A percentile compares a stretch with the other conserved stretches of the same genome.
These are phyloP conservation scores for Saturnispora gosingensis DNA, from an alignment of 805 yeast species.

Conservation along the genomic window DNA sequence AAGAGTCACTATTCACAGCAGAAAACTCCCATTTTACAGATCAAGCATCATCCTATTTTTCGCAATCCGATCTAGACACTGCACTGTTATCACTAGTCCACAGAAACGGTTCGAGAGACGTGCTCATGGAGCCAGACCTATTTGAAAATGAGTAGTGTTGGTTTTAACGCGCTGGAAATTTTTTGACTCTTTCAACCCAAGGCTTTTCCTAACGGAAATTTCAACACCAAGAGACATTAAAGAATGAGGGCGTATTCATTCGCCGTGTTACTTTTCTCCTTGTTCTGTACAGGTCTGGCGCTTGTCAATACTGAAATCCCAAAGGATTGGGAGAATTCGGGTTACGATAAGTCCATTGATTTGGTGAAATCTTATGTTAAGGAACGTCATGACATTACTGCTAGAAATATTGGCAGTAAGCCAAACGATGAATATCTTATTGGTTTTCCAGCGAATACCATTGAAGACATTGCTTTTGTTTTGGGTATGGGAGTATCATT, in stretches of 20 bases:
- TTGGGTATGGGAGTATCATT: conserved; percentile 17
- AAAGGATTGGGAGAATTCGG: conserved; percentile 45
- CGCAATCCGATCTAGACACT: neutral
- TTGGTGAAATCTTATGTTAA: conserved; percentile 55
- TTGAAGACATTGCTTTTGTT: conserved; percentile 19
- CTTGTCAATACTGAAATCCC: neutral
- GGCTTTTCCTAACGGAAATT: neutral
- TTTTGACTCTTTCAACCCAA: neutral
- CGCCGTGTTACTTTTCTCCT: neutral
- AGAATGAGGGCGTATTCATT: neutral
- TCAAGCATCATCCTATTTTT: neutral
- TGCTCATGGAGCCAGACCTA: conserved; percentile 1
- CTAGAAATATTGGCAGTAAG: conserved; percentile 46
- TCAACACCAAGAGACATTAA: neutral
- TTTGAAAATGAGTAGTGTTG: neutral
- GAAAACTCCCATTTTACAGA: neutral
- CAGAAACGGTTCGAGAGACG: neutral
- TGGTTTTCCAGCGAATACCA: conserved; percentile 42
- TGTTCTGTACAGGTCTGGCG: neutral
- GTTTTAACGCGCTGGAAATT: neutral
- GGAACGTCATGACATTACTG: conserved; percentile 47
- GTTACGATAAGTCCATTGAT: conserved; percentile 51
- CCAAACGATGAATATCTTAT: conserved; percentile 51
- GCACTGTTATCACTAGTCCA: neutral
- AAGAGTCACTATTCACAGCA: conserved; percentile 3